phyloP scores from a whole-genome alignment of 306 rosid species.

The Begonia peltatifolia region DNA sequence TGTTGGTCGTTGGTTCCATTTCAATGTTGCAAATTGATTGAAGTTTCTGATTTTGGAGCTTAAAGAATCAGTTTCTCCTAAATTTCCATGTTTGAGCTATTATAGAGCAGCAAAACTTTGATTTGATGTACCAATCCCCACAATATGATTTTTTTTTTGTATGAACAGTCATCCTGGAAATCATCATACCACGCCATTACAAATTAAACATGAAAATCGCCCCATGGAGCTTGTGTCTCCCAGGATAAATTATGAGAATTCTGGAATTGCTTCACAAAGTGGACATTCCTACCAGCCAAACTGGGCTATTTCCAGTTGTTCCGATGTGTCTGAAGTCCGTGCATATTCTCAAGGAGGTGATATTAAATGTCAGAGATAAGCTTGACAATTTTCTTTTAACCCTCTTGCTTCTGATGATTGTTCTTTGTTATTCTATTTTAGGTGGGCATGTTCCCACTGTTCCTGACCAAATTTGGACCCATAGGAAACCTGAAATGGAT shows the following conservation, averaged over 20 bases:
- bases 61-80: neutral
- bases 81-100: neutral
- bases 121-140: neutral
- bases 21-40: no score
- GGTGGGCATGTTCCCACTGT: slow-evolving; percentile 18
- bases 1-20: no score
- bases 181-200: slow-evolving; percentile 33
- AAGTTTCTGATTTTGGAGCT: no score
- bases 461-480: slow-evolving; percentile 22
- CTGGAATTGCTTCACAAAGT: slow-evolving; percentile 25
- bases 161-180: slow-evolving; percentile 40
- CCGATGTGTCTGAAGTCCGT: slow-evolving; percentile 53
- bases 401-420: neutral
- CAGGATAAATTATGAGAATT: slow-evolving; percentile 45
- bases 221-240: slow-evolving; percentile 74
- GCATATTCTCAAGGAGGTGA: slow-evolving; percentile 69
- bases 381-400: neutral
- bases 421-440: slow-evolving; percentile 11
- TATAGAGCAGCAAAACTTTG: neutral
- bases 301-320: slow-evolving; percentile 46
- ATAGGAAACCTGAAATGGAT: slow-evolving; percentile 25
- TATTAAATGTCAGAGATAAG: neutral
- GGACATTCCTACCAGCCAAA: slow-evolving; percentile 54
- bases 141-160: slow-evolving; percentile 1
- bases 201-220: slow-evolving; percentile 38